Evolutionary conservation across 495 filamentous ascomycete genomes (phyloP).

Genomic region (Daldinia childiae): DNA sequence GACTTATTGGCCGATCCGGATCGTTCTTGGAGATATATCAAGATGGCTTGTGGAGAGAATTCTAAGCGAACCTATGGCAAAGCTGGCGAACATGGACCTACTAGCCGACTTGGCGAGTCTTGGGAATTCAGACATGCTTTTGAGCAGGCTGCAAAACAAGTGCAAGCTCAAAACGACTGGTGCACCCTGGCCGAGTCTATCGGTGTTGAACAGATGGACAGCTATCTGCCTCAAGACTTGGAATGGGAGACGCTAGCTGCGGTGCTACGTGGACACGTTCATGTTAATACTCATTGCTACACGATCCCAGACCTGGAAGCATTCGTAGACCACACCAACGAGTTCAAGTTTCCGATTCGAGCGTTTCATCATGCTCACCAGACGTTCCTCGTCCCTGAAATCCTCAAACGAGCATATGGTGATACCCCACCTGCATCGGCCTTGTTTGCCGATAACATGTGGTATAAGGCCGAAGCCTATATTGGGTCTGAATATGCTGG

Average conservation of each 20-base stretch:
- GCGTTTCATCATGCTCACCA: slow-evolving; percentile 74
- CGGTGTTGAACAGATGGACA: slow-evolving; percentile 50
- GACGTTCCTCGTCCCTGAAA: slow-evolving; percentile 68
- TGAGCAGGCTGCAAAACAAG: slow-evolving; percentile 62
- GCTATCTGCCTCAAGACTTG: slow-evolving; percentile 63
- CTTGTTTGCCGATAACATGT: slow-evolving; percentile 69
- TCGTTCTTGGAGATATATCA: slow-evolving; percentile 67
- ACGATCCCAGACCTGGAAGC: slow-evolving; percentile 71
- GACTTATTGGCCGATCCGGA: slow-evolving; percentile 61
- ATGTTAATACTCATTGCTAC: slow-evolving; percentile 73
- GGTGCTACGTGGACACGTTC: slow-evolving; percentile 67
- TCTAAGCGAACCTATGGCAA: slow-evolving; percentile 63
- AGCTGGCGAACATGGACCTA: slow-evolving; percentile 51
- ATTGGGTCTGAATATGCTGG: slow-evolving; percentile 67
- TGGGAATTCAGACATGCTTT: slow-evolving; percentile 72
- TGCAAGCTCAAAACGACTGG: slow-evolving; percentile 67
- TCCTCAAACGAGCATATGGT: slow-evolving; percentile 61
- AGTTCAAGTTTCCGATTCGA: slow-evolving; percentile 68
- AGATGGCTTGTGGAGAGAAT: slow-evolving; percentile 79
- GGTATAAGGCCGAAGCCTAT: slow-evolving; percentile 71
- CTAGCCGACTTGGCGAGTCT: slow-evolving; percentile 65
- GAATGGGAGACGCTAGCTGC: slow-evolving; percentile 67
- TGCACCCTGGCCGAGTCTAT: slow-evolving; percentile 60
- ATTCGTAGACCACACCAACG: slow-evolving; percentile 69
- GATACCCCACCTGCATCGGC: slow-evolving; percentile 57